Base-by-base conservation (phyloP, 1,284 basidiomycete genomes). In the Marasmius oreades region DNA sequence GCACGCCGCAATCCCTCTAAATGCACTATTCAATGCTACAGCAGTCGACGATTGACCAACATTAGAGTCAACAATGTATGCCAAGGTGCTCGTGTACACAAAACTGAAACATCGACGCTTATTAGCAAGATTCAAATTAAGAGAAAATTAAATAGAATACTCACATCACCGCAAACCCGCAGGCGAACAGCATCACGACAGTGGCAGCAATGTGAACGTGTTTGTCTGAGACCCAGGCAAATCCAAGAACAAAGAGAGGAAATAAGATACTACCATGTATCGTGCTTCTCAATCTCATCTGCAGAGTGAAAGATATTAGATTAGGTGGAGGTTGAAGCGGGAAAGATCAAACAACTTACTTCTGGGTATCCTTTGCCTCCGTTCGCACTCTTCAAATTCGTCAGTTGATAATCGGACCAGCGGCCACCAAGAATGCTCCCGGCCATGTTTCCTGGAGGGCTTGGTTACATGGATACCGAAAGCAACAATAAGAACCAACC, bases 11-110 rank as follows among this genome's bases (percentile, higher is more conserved):
- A 84, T 50, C 0, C 91, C 89, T 39, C 90, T 79, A 69, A 88
- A 88, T 24, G 73, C 77, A 59, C 86, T 88, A 66, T 93, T 93
- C 16, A 77, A 71, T 0, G 90, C 86, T 5, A 89, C 82, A 2
- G 87, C 88, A 14, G 80, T 82, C 1, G 85, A 82, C 0, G 87
- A 87, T 18, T 88, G 79, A 5, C 92, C 91, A 3, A 75, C 72
- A 65, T 92, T 93, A 3, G 88, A 82, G 65, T 93, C 90, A 6
- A 91, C 86, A 50, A 91, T 77, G 63, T 90, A 92, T 0, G 88
- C 83, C 33, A 93, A 71, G 0, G 86, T 85, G 59, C 84, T 85
- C 14, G 85, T 71, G 66, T 90, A 90, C 22, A 84, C 82, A 78
- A 82, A 88, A 59, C 88, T 88, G 51, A 6, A 39, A 20, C 46